phyloP scores from a whole-genome alignment of 108 stramenopile species.

The Epithemia pelagica region DNA sequence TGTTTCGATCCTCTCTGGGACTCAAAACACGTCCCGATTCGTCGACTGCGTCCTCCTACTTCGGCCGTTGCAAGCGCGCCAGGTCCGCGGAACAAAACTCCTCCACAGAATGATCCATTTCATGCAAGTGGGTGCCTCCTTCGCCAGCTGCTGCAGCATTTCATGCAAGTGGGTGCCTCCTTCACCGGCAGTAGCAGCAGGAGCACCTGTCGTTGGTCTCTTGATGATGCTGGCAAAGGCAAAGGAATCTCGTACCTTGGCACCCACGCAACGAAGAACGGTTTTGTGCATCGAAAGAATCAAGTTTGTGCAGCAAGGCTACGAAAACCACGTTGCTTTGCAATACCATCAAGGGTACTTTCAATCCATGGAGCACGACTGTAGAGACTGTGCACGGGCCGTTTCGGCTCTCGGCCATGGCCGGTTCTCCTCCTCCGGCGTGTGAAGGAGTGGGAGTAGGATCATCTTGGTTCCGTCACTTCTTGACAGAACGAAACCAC shows the following conservation, averaged over 20 bases:
- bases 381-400: too few relatives aligned
- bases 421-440: too few relatives aligned
- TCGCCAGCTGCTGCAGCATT: too few relatives aligned
- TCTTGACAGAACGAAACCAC: too few relatives aligned
- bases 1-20: conserved; percentile 4
- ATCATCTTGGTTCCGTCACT: too few relatives aligned
- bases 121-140: background rate
- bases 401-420: too few relatives aligned
- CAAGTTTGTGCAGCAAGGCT: conserved; percentile 12
- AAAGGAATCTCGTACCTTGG: background rate
- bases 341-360: conserved; percentile 26
- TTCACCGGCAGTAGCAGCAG: too few relatives aligned
- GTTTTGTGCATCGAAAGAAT: conserved; percentile 6
- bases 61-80: background rate
- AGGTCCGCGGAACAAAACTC: background rate
- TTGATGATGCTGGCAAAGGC: background rate
- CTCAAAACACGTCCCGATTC: conserved; percentile 6
- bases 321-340: conserved; percentile 25
- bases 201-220: background rate
- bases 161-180: too few relatives aligned
- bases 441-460: too few relatives aligned
- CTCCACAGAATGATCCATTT: background rate
- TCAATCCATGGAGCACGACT: conserved; percentile 23
- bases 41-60: background rate
- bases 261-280: conserved; percentile 8